phyloP scores from a whole-genome alignment of 2,329 filamentous ascomycete genomes.

The Escovopsis sp. region DNA sequence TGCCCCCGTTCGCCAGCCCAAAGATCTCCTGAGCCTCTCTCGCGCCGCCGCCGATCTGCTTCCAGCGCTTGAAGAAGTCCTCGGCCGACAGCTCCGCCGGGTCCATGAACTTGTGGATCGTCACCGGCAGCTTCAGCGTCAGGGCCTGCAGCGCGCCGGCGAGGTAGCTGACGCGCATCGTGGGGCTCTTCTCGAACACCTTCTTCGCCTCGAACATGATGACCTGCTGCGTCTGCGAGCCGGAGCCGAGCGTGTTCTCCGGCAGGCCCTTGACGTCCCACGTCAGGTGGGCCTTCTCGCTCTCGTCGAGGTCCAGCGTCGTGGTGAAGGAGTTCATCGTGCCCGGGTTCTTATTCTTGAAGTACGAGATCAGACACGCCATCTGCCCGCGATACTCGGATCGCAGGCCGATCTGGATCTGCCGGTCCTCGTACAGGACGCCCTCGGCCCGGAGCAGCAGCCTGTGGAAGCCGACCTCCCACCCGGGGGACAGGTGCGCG shows the following conservation, averaged over 20 bases:
- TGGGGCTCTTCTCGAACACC: slow-evolving; percentile 72
- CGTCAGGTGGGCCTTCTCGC: slow-evolving; percentile 51
- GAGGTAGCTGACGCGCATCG: slow-evolving; percentile 85
- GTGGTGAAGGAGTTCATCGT: slow-evolving; percentile 86
- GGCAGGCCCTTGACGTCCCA: slow-evolving; percentile 82
- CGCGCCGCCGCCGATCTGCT: slow-evolving; percentile 82
- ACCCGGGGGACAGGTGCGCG: slow-evolving; percentile 83
- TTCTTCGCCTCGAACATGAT: slow-evolving; percentile 82
- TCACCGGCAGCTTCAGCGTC: slow-evolving; percentile 76
- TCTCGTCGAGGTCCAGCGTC: slow-evolving; percentile 66
- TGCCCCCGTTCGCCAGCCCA: slow-evolving; percentile 35
- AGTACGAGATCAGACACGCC: slow-evolving; percentile 90
- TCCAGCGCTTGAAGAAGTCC: slow-evolving; percentile 98
- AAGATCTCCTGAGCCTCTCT: slow-evolving; percentile 85
- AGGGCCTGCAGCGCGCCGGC: slow-evolving; percentile 86
- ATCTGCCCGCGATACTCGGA: slow-evolving; percentile 93
- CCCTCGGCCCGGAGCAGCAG: slow-evolving; percentile 70
- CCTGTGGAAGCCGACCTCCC: slow-evolving; percentile 79
- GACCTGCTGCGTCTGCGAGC: slow-evolving; percentile 76
- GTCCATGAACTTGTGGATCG: slow-evolving; percentile 95
- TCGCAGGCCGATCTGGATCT: slow-evolving; percentile 81
- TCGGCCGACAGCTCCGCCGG: slow-evolving; percentile 71
- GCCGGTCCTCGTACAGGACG: slow-evolving; percentile 84
- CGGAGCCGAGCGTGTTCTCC: slow-evolving; percentile 61
- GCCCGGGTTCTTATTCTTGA: slow-evolving; percentile 82